Evolutionary conservation across 192 early-diverging fungal species (phyloP).

Genomic region (Entomortierella beljakovae): DNA sequence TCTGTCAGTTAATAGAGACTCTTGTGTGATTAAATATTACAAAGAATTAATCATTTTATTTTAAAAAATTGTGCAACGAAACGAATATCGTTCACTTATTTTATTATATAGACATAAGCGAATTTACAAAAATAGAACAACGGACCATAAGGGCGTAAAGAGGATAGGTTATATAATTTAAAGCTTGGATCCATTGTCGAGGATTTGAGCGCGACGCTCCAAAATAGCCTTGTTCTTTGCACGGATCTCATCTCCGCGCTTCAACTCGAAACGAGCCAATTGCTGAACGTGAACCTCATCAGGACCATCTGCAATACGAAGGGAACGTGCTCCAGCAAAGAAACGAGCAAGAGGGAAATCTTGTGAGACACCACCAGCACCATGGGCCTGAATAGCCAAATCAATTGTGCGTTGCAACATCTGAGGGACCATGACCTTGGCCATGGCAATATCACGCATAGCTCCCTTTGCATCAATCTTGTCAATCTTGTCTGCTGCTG

Average conservation of each 20-base stretch:
- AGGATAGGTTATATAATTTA: conserved; percentile 2
- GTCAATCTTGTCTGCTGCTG: conserved; percentile 94
- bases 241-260: conserved; percentile 59
- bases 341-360: conserved; percentile 89
- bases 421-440: conserved; percentile 91
- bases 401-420: conserved; percentile 85
- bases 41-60: too few species aligned
- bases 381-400: conserved; percentile 92
- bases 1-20: too few species aligned
- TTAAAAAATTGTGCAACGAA: too few species aligned
- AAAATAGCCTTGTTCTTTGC: conserved; percentile 29
- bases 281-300: conserved; percentile 93
- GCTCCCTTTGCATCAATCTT: conserved; percentile 87
- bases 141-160: too few species aligned
- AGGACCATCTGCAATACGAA: conserved; percentile 94
- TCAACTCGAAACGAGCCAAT: conserved; percentile 83
- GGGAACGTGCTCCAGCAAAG: conserved; percentile 82
- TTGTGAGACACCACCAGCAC: conserved; percentile 90
- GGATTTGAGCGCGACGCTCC: conserved; percentile 27
- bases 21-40: too few species aligned
- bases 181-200: conserved; percentile 30
- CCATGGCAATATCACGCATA: conserved; percentile 96
- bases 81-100: too few species aligned
- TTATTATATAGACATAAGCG: too few species aligned
- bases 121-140: too few species aligned